A percentile compares a stretch with the other conserved stretches of the same genome.
phyloP scores from a whole-genome alignment of 371 early-diverging fungal species.

The Mucor lusitanicus region DNA sequence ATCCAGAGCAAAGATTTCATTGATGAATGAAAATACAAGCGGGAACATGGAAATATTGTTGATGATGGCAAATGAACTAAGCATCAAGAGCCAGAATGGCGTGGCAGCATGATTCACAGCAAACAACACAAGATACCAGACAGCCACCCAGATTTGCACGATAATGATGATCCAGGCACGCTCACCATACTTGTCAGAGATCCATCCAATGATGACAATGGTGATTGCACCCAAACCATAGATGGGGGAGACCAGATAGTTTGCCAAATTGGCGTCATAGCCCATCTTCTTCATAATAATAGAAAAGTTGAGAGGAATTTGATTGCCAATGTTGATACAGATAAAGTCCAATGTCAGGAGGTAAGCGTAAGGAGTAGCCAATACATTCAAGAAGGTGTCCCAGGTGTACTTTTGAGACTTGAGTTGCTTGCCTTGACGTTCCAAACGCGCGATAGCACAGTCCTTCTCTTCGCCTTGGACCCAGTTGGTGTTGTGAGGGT shows the following conservation, averaged over 20 bases:
- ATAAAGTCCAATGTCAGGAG: neutral
- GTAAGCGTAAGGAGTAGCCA: slow-evolving; percentile 8
- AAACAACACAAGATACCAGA: slow-evolving; percentile 19
- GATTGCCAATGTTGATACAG: slow-evolving; percentile 9
- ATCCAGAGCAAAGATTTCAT: slow-evolving; percentile 6
- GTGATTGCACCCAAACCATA: neutral
- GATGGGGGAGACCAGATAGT: slow-evolving; percentile 8
- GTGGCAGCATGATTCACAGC: slow-evolving; percentile 14
- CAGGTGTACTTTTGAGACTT: neutral
- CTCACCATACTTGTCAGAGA: slow-evolving; percentile 12
- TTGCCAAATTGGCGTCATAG: neutral
- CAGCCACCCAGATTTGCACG: slow-evolving; percentile 13
- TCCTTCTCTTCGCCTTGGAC: neutral
- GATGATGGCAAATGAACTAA: slow-evolving; percentile 10
- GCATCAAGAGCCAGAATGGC: slow-evolving; percentile 12
- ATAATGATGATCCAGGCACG: slow-evolving; percentile 13
- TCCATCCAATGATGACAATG: slow-evolving; percentile 12
- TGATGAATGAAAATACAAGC: slow-evolving; percentile 9
- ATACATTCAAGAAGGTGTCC: slow-evolving; percentile 7
- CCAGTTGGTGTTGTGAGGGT: slow-evolving; percentile 10
- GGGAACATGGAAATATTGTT: slow-evolving; percentile 9
- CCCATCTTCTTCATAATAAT: slow-evolving; percentile 10
- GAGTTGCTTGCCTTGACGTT: slow-evolving; percentile 8
- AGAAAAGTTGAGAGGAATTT: slow-evolving; percentile 6
- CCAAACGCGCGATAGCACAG: slow-evolving; percentile 3